phyloP scores from a whole-genome alignment of 805 yeast species.

The Clavispora carvajalis region DNA sequence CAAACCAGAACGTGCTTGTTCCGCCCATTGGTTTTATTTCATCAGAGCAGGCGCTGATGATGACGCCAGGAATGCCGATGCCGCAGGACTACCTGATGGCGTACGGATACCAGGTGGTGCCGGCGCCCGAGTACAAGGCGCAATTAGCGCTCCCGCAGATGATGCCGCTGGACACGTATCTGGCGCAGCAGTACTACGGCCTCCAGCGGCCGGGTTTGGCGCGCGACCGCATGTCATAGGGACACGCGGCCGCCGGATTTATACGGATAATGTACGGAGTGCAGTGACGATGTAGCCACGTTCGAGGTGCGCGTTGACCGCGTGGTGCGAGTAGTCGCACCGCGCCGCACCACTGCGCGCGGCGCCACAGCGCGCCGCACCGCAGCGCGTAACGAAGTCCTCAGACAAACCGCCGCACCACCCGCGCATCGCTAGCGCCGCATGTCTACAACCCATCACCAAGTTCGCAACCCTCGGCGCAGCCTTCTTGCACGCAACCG shows the following conservation, averaged over 20 bases:
- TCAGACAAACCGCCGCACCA: background rate
- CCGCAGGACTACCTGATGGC: constrained; percentile 10
- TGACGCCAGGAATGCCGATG: constrained; percentile 2
- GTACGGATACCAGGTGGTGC: constrained; percentile 9
- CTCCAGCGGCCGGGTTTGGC: constrained; percentile 9
- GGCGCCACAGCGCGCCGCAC: background rate
- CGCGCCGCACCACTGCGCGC: no score
- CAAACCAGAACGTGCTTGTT: constrained; percentile 5
- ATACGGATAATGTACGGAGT: background rate
- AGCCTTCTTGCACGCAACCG: background rate
- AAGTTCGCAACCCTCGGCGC: background rate
- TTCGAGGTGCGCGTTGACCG: no score
- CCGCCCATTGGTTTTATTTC: constrained; percentile 9
- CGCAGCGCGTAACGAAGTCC: no score
- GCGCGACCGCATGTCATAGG: constrained; percentile 4
- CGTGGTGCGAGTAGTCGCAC: no score
- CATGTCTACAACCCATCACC: no score
- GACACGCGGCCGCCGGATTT: background rate
- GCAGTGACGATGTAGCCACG: background rate
- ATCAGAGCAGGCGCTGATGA: constrained; percentile 11
- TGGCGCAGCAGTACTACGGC: constrained; percentile 3
- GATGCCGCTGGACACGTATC: constrained; percentile 9
- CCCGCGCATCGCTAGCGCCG: no score
- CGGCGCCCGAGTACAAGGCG: constrained; percentile 2
- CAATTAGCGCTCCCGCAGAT: constrained; percentile 8